phyloP scores from a whole-genome alignment of 2,329 filamentous ascomycete genomes.

The Ascochyta pisi region DNA sequence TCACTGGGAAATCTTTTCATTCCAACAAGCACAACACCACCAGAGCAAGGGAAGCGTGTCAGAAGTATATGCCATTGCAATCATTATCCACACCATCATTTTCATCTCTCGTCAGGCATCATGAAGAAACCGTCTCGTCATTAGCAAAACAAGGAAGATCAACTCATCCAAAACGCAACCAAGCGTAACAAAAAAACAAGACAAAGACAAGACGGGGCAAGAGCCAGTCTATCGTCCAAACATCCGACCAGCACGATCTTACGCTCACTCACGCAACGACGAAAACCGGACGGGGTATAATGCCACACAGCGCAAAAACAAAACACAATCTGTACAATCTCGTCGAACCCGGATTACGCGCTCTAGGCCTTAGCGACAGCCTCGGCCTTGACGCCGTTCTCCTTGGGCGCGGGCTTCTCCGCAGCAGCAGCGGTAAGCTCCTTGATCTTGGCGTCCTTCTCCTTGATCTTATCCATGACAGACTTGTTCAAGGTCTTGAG shows the following conservation, averaged over 20 bases:
- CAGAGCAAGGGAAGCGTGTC: no score
- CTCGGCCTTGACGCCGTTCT: slow-evolving; percentile 15
- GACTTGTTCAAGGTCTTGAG: slow-evolving; percentile 25
- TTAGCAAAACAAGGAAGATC: slow-evolving; percentile 1
- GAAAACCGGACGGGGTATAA: slow-evolving; percentile 22
- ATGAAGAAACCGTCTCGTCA: slow-evolving; percentile 11
- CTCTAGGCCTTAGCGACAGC: slow-evolving; percentile 12
- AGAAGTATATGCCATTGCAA: slow-evolving; percentile 3
- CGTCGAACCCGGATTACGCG: background rate
- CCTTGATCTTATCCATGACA: slow-evolving; percentile 27
- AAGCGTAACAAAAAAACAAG: background rate
- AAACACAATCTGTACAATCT: slow-evolving; percentile 19
- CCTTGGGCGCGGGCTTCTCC: slow-evolving; percentile 7
- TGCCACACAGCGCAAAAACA: slow-evolving; percentile 17
- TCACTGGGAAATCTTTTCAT: no score
- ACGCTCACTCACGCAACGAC: slow-evolving; percentile 21
- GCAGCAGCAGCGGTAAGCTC: slow-evolving; percentile 17
- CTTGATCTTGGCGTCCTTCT: slow-evolving; percentile 25
- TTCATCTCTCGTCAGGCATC: slow-evolving; percentile 7
- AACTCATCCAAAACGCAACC: background rate
- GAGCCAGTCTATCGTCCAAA: slow-evolving; percentile 3
- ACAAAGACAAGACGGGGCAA: background rate
- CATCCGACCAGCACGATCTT: slow-evolving; percentile 22
- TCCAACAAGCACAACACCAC: no score
- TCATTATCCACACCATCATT: background rate